phyloP scores from a whole-genome alignment of 805 yeast genomes.

The Zygosaccharomyces rouxii region DNA sequence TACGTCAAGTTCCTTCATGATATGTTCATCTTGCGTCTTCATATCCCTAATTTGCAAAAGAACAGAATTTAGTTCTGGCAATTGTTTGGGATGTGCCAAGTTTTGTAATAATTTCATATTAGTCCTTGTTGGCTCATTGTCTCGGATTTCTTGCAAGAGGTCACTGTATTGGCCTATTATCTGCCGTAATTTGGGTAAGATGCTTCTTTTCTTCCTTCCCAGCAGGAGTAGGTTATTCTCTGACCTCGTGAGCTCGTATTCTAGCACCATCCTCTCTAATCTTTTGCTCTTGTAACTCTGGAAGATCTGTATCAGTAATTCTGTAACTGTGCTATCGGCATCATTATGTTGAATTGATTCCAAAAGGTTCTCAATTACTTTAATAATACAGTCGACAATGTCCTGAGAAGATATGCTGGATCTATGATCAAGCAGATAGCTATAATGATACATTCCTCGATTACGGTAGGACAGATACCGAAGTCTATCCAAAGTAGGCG shows the following conservation, averaged over 20 bases:
- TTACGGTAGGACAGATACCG: slow-evolving; percentile 78
- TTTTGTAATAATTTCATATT: not conserved
- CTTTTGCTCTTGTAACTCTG: slow-evolving; percentile 44
- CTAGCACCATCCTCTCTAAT: slow-evolving; percentile 53
- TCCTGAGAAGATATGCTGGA: slow-evolving; percentile 31
- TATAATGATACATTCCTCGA: slow-evolving; percentile 66
- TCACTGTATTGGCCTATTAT: slow-evolving; percentile 16
- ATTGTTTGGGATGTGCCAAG: slow-evolving; percentile 25
- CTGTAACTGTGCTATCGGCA: slow-evolving; percentile 55
- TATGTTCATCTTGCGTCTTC: slow-evolving; percentile 36
- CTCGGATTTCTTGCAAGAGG: slow-evolving; percentile 19
- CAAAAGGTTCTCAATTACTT: slow-evolving; percentile 56
- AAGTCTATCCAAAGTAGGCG: slow-evolving; percentile 69
- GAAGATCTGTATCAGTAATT: slow-evolving; percentile 49
- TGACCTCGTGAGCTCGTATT: slow-evolving; percentile 48
- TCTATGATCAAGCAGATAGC: slow-evolving; percentile 30
- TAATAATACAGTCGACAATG: slow-evolving; percentile 42
- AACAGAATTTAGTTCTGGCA: slow-evolving; percentile 25
- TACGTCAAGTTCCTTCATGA: slow-evolving; percentile 35
- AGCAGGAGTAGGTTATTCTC: slow-evolving; percentile 22
- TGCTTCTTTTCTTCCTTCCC: slow-evolving; percentile 18
- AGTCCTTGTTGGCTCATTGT: slow-evolving; percentile 5
- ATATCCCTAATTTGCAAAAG: slow-evolving; percentile 34
- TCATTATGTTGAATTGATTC: slow-evolving; percentile 64
- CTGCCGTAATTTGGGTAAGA: slow-evolving; percentile 31